Conservation (phyloP, 495 filamentous ascomycete species). For the Penicillium longicatenatum region DNA sequence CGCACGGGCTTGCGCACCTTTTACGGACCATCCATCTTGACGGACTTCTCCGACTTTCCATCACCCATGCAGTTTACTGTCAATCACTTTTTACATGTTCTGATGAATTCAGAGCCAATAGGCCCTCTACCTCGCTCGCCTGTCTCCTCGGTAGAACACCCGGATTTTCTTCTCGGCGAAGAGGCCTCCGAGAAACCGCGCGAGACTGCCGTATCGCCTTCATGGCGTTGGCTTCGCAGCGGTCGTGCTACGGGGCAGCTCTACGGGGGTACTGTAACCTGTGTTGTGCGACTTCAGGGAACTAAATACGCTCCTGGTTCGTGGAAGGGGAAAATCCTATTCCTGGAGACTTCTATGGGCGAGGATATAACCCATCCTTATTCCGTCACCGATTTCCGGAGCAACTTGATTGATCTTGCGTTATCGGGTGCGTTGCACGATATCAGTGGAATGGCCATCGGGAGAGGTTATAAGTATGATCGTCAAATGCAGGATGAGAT, state of each 20-base stretch:
- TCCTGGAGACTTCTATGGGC: not conserved
- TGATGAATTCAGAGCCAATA: not conserved
- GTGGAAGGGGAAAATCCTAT: not conserved
- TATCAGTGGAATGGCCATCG: not conserved
- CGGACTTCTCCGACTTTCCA: not conserved
- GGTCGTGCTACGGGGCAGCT: not conserved
- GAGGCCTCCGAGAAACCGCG: not conserved
- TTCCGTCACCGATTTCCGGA: not conserved
- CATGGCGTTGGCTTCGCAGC: not conserved
- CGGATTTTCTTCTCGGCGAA: not conserved
- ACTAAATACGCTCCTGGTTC: not conserved
- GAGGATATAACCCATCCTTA: not conserved
- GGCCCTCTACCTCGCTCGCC: not conserved
- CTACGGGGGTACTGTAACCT: not conserved
- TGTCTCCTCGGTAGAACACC: not conserved
- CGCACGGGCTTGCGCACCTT: not conserved
- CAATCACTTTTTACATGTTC: not conserved
- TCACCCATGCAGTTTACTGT: not conserved
- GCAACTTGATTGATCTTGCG: not conserved
- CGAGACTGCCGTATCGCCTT: not conserved
- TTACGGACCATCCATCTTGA: not conserved
- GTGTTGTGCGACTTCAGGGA: not conserved
- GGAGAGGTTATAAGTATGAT: conserved; percentile 2
- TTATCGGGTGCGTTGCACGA: not conserved
- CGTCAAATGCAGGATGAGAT: not conserved